Conservation (phyloP, 768 basidiomycete genomes). For the Podaxis sp. region DNA sequence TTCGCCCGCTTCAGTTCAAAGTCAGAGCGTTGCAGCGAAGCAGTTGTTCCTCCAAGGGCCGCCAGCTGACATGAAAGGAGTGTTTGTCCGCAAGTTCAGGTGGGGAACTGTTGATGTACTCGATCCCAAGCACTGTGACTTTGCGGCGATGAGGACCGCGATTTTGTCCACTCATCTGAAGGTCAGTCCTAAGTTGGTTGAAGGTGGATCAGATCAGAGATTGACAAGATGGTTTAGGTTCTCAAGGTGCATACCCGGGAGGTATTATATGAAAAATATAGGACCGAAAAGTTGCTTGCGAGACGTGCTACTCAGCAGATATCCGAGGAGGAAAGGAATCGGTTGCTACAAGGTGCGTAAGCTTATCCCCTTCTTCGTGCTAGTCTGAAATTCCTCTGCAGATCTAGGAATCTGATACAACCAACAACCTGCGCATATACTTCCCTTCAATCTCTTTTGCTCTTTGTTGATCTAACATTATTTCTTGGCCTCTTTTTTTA, state of each 20-base stretch:
- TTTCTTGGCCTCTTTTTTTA: conserved; percentile 20
- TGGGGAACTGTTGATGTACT: conserved; percentile 92
- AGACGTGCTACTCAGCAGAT: conserved; percentile 81
- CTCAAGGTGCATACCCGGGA: conserved; percentile 84
- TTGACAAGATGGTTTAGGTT: conserved; percentile 43
- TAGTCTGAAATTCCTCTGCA: not conserved
- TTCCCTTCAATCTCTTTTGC: not conserved
- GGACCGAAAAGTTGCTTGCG: conserved; percentile 88
- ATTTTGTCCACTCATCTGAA: conserved; percentile 85
- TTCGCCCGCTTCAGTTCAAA: conserved; percentile 35
- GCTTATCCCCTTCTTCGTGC: not conserved
- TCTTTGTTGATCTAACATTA: conserved; percentile 27
- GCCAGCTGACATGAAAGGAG: conserved; percentile 69
- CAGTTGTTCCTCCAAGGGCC: conserved; percentile 49
- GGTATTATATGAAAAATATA: conserved; percentile 89
- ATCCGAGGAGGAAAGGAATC: conserved; percentile 69
- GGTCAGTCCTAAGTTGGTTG: conserved; percentile 40
- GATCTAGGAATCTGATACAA: conserved; percentile 22
- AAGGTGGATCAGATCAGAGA: conserved; percentile 2
- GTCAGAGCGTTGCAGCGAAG: conserved; percentile 27
- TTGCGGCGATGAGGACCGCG: conserved; percentile 79
- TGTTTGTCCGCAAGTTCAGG: conserved; percentile 76
- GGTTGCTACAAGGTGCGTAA: conserved; percentile 67
- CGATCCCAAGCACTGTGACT: conserved; percentile 85
- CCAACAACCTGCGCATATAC: not conserved